Evolutionary conservation across 1,284 basidiomycete genomes (phyloP).

Genomic region (Ustilago lituana): DNA sequence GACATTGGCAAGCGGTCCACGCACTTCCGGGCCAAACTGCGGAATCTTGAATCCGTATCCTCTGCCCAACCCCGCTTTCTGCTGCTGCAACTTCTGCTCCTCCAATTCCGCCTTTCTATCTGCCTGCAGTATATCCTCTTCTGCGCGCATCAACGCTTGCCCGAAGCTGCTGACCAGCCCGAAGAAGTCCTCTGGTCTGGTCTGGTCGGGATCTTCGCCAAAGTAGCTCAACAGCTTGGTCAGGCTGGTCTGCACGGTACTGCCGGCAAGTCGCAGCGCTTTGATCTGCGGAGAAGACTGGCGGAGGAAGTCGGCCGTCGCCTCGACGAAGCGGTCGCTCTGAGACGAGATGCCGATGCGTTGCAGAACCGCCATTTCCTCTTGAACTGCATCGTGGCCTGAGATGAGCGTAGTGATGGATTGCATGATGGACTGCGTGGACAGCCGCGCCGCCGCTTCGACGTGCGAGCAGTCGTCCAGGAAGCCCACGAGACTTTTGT

Average conservation of each 20-base stretch:
- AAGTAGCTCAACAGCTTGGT: conserved; percentile 47
- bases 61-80: conserved; percentile 15
- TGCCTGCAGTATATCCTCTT: conserved; percentile 58
- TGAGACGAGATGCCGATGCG: conserved; percentile 37
- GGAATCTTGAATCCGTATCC: conserved; percentile 30
- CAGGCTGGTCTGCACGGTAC: conserved; percentile 29
- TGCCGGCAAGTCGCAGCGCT: conserved; percentile 40
- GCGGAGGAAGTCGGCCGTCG: conserved; percentile 36
- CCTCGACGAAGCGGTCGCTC: conserved; percentile 47
- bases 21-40: conserved; percentile 47
- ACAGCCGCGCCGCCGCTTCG: conserved; percentile 74
- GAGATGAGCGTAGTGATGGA: conserved; percentile 36
- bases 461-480: conserved; percentile 82
- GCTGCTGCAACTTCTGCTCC: conserved; percentile 47
- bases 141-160: conserved; percentile 59
- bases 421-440: conserved; percentile 43
- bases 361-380: conserved; percentile 42
- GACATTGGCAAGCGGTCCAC: conserved; percentile 43
- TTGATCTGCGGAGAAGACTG: conserved; percentile 38
- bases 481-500: conserved; percentile 77
- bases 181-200: conserved; percentile 62
- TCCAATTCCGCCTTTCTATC: conserved; percentile 52
- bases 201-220: conserved; percentile 50
- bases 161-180: conserved; percentile 52
- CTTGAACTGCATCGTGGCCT: conserved; percentile 37